A percentile compares a stretch with the other conserved stretches of the same genome.
Evolutionary conservation across 163 green algal genomes (phyloP).

Genomic region (Chlamydomonas reinhardtii): DNA sequence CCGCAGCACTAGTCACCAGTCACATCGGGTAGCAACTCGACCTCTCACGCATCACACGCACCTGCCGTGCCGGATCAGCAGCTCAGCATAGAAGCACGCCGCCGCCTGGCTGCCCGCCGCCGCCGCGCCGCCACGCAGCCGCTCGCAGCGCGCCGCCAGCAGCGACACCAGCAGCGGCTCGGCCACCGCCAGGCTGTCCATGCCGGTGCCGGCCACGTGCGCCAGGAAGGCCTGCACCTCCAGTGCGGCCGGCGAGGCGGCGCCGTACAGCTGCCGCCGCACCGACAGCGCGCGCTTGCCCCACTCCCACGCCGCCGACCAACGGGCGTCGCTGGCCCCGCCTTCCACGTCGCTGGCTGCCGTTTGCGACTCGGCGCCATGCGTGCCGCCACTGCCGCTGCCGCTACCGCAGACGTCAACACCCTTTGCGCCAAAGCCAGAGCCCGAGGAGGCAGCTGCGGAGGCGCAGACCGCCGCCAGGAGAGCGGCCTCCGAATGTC

Average conservation of each 20-base stretch:
- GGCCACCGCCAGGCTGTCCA: slow-evolving; percentile 15
- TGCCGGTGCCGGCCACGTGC: slow-evolving; percentile 4
- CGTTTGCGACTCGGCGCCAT: background rate
- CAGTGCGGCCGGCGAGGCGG: background rate
- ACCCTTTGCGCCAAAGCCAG: no score
- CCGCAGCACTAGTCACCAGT: no score
- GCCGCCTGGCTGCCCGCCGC: background rate
- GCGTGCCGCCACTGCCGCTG: no score
- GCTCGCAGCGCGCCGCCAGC: background rate
- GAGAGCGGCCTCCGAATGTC: background rate
- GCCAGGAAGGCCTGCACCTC: slow-evolving; percentile 30
- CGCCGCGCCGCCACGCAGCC: background rate
- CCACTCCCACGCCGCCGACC: slow-evolving; percentile 11
- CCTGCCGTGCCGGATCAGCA: slow-evolving; percentile 14
- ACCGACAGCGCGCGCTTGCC: slow-evolving; percentile 7
- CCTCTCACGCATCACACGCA: background rate
- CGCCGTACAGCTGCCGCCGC: slow-evolving; percentile 30
- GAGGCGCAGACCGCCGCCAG: slow-evolving; percentile 30
- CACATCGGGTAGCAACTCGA: no score
- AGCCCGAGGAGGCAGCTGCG: background rate
- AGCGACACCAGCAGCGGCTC: slow-evolving; percentile 36
- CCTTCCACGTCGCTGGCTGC: no score
- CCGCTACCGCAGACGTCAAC: no score
- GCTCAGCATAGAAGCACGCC: background rate
- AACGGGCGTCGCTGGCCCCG: background rate